phyloP scores from a whole-genome alignment of 2,329 filamentous ascomycete genomes.

The Sordariomycetes sp. region DNA sequence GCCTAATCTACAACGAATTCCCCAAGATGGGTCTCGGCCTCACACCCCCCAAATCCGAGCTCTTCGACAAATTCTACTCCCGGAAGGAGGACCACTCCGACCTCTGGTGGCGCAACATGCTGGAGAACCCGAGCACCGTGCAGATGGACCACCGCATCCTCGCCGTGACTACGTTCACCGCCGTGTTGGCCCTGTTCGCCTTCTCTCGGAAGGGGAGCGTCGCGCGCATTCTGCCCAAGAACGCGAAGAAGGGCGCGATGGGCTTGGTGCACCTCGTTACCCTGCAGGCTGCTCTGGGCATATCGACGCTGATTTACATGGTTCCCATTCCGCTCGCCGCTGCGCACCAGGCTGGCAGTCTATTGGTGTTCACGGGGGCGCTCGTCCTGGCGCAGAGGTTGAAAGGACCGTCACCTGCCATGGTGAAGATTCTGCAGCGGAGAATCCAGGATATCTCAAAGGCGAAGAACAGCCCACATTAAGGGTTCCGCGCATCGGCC shows the following conservation, averaged over 20 bases:
- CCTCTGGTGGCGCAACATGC: slow-evolving; percentile 93
- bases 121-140: slow-evolving; percentile 92
- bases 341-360: slow-evolving; percentile 82
- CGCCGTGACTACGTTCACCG: slow-evolving; percentile 78
- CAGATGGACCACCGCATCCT: slow-evolving; percentile 93
- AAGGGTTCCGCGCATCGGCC: no score
- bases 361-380: slow-evolving; percentile 76
- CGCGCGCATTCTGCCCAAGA: slow-evolving; percentile 47
- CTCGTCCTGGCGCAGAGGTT: slow-evolving; percentile 71
- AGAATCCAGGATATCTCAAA: slow-evolving; percentile 25
- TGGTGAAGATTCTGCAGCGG: slow-evolving; percentile 49
- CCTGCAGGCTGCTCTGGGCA: slow-evolving; percentile 77
- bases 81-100: slow-evolving; percentile 71
- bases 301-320: slow-evolving; percentile 86
- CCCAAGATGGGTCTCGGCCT: slow-evolving; percentile 86
- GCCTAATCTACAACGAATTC: slow-evolving; percentile 98
- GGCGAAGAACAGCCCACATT: no score
- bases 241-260: slow-evolving; percentile 59
- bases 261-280: slow-evolving; percentile 77
- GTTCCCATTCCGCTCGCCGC: slow-evolving; percentile 84
- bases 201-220: slow-evolving; percentile 63
- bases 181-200: slow-evolving; percentile 70
- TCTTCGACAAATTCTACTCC: slow-evolving; percentile 80
- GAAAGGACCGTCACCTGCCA: slow-evolving; percentile 61
- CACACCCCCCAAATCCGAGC: slow-evolving; percentile 70